Conservation (phyloP, 106 monocot species). For the Cymbidium sinense region DNA sequence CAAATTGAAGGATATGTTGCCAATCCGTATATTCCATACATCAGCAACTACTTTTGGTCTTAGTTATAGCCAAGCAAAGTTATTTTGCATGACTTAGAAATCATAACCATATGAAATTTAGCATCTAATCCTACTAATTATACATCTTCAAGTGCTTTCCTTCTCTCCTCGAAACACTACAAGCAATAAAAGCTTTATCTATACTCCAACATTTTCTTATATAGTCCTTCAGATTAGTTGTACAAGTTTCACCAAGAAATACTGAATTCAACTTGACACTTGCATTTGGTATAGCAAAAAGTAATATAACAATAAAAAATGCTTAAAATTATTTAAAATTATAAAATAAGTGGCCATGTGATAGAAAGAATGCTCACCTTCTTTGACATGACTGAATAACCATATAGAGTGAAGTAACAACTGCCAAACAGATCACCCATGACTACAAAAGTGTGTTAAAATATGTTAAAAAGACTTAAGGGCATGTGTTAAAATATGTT, state of each 20-base stretch:
- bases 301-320: neutral
- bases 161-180: neutral
- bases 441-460: conserved; percentile 32
- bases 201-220: too few relatives aligned
- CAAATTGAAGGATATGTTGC: too few relatives aligned
- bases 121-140: too few relatives aligned
- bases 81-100: neutral
- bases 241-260: too few relatives aligned
- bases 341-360: neutral
- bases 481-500: conserved; percentile 5
- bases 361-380: conserved; percentile 41
- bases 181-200: too few relatives aligned
- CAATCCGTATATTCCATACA: neutral
- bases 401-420: conserved; percentile 71
- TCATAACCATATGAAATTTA: neutral
- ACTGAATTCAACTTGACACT: neutral
- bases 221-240: too few relatives aligned
- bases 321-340: conserved; percentile 4
- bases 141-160: neutral
- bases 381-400: conserved; percentile 74
- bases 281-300: neutral
- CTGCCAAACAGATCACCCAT: conserved; percentile 87
- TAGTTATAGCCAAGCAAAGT: neutral
- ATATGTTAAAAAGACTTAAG: conserved; percentile 16
- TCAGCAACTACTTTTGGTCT: neutral